Evolutionary conservation across 495 filamentous ascomycete species (phyloP).

Genomic region (Apodospora peruviana): DNA sequence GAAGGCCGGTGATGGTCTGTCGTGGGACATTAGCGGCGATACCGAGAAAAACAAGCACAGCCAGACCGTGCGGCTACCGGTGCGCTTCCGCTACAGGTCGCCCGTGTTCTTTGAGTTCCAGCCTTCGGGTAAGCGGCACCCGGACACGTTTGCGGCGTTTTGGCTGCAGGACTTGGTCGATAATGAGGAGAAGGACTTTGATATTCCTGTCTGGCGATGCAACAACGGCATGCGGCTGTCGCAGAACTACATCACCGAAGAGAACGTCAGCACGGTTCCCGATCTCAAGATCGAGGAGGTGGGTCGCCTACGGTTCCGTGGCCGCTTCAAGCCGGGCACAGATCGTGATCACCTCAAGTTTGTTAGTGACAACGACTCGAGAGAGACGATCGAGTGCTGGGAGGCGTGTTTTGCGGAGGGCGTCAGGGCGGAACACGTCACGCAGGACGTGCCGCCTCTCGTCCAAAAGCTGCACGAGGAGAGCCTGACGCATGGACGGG

Average conservation of each 20-base stretch:
- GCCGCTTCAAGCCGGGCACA: slow-evolving; percentile 81
- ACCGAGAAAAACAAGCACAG: slow-evolving; percentile 26
- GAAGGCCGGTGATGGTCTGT: slow-evolving; percentile 50
- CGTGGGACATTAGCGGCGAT: slow-evolving; percentile 61
- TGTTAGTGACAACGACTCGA: slow-evolving; percentile 77
- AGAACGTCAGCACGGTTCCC: slow-evolving; percentile 58
- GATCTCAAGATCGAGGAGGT: slow-evolving; percentile 66
- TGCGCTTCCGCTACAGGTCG: slow-evolving; percentile 82
- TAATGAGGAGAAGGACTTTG: slow-evolving; percentile 66
- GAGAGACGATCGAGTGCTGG: slow-evolving; percentile 93
- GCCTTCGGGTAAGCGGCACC: slow-evolving; percentile 54
- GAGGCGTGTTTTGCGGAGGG: slow-evolving; percentile 85
- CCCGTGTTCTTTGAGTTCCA: slow-evolving; percentile 88
- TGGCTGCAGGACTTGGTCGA: slow-evolving; percentile 86
- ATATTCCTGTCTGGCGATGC: slow-evolving; percentile 83
- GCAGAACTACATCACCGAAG: slow-evolving; percentile 84
- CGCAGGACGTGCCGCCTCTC: slow-evolving; percentile 58
- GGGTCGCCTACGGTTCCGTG: slow-evolving; percentile 72
- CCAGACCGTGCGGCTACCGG: slow-evolving; percentile 64
- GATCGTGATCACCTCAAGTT: slow-evolving; percentile 81
- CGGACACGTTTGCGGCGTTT: slow-evolving; percentile 69
- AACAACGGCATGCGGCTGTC: slow-evolving; percentile 65
- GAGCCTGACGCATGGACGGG: slow-evolving; percentile 68
- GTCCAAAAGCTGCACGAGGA: slow-evolving; percentile 71
- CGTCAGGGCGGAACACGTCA: slow-evolving; percentile 62